These are phyloP conservation scores for Penicillium robsamsonii DNA, from an alignment of 495 filamentous ascomycete genomes.

Conservation along the genomic window DNA sequence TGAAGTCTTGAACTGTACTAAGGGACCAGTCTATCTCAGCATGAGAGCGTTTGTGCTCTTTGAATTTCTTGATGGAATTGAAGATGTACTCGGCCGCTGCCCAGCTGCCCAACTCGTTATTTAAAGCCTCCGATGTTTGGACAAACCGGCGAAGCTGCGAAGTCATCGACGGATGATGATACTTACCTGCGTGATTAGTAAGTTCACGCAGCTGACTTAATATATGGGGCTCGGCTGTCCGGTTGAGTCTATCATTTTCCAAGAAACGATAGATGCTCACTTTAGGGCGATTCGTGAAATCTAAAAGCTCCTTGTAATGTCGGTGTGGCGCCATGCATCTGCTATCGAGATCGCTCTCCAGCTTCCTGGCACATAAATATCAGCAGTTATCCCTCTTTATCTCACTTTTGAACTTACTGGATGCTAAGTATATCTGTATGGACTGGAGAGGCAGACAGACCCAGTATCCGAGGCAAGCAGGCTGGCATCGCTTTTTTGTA, in stretches of 20 bases:
- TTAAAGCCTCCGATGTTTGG: neutral
- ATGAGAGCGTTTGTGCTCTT: neutral
- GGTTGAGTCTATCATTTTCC: neutral
- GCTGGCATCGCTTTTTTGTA: neutral
- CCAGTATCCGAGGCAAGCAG: neutral
- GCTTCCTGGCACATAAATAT: neutral
- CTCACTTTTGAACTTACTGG: neutral
- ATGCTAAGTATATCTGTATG: neutral
- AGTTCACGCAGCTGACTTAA: conserved; percentile 1
- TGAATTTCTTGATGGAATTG: neutral
- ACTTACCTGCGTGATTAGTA: neutral
- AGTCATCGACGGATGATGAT: neutral
- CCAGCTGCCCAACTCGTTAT: neutral
- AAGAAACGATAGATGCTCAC: neutral
- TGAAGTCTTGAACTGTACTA: neutral
- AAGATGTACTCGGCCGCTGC: conserved; percentile 1
- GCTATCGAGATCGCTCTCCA: neutral
- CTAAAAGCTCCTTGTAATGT: conserved; percentile 2
- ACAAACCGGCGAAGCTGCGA: neutral
- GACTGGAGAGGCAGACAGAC: conserved; percentile 4
- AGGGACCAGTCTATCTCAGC: neutral
- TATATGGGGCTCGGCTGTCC: neutral
- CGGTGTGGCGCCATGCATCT: neutral
- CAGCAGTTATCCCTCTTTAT: neutral
- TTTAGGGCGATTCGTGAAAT: conserved; percentile 5